Conservation (phyloP, 371 early-diverging fungal species). For the Haplosporangium sp. region DNA sequence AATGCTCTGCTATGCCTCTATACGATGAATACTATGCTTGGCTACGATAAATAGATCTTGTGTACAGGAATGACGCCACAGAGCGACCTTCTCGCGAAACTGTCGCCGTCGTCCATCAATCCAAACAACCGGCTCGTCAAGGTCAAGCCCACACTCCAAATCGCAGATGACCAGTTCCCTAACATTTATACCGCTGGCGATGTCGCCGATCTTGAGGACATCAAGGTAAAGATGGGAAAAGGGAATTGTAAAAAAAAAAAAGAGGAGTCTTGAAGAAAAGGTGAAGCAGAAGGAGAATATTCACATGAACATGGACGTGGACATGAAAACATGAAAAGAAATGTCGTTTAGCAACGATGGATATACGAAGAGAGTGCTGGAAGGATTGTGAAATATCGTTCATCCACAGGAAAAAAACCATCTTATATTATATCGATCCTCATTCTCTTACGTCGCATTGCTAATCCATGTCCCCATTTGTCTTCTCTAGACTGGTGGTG, state of each 20-base stretch:
- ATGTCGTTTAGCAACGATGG: too few species aligned
- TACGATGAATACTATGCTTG: conserved; percentile 1
- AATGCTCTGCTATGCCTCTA: not conserved
- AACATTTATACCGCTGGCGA: conserved; percentile 78
- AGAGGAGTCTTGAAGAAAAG: too few species aligned
- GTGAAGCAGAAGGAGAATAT: too few species aligned
- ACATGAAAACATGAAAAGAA: too few species aligned
- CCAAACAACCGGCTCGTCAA: conserved; percentile 61
- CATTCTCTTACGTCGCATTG: not conserved
- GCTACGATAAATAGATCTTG: conserved; percentile 58
- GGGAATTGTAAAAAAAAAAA: not conserved
- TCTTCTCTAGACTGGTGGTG: conserved; percentile 30
- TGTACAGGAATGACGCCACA: conserved; percentile 78
- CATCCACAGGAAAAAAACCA: too few species aligned
- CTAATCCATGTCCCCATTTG: not conserved
- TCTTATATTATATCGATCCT: too few species aligned
- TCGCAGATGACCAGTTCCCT: conserved; percentile 67
- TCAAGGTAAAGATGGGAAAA: conserved; percentile 54
- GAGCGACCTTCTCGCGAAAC: conserved; percentile 56
- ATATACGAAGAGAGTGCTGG: too few species aligned
- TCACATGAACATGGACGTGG: too few species aligned
- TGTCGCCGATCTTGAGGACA: conserved; percentile 60
- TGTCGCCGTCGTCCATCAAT: conserved; percentile 62
- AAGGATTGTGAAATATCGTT: too few species aligned
- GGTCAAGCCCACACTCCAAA: conserved; percentile 72